Evolutionary conservation across 371 early-diverging fungal species (phyloP).

Genomic region (Mortierella sp.): DNA sequence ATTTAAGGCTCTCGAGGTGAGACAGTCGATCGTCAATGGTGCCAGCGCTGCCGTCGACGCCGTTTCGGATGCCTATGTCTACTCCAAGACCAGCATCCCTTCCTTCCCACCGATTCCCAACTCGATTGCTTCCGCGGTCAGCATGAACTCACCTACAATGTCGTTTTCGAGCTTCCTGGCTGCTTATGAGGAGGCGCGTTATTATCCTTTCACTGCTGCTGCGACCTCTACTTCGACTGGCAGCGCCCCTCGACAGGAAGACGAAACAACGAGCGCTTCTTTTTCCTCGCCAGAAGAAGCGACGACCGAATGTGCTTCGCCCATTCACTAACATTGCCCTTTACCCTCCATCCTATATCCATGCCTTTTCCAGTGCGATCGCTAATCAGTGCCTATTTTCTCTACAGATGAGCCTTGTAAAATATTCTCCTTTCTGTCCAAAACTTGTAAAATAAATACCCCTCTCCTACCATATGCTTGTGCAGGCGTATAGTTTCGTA

Average conservation of each 20-base stretch:
- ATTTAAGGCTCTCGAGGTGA: slow-evolving; percentile 38
- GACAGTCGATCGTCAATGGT: slow-evolving; percentile 45
- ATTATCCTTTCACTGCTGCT: background rate
- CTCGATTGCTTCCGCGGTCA: slow-evolving; percentile 41
- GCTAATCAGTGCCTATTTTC: background rate
- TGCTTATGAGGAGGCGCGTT: background rate
- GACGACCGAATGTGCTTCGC: background rate
- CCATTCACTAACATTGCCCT: background rate
- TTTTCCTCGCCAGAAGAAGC: background rate
- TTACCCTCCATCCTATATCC: background rate
- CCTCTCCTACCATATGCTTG: background rate
- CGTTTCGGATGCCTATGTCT: slow-evolving; percentile 49
- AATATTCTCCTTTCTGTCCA: background rate
- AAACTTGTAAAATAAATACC: background rate
- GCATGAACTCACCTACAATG: slow-evolving; percentile 27
- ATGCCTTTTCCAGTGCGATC: background rate
- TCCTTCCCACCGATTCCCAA: slow-evolving; percentile 36
- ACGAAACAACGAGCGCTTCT: background rate
- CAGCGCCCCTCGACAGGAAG: background rate
- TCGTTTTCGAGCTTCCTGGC: background rate
- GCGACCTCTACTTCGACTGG: background rate
- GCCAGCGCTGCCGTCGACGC: slow-evolving; percentile 48
- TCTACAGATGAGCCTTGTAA: background rate
- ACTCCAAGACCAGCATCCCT: slow-evolving; percentile 42
- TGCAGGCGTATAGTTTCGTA: background rate